These are phyloP conservation scores for Cordyceps cateniannulata DNA, from an alignment of 2,329 filamentous ascomycete species.

Conservation along the genomic window DNA sequence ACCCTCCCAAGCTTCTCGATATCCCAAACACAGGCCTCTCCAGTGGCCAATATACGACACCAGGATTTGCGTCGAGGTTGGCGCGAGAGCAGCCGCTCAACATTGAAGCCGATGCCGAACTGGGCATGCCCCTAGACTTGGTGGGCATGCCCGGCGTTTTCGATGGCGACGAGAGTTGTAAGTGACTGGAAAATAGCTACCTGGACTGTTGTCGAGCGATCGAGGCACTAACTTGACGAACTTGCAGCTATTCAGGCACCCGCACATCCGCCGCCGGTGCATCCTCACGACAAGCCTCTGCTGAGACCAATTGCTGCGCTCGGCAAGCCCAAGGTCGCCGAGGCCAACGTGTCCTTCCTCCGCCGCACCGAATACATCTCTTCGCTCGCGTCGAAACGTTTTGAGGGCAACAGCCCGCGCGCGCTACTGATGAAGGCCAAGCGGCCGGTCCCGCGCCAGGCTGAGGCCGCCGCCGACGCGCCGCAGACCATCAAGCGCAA, in stretches of 20 bases:
- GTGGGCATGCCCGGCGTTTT: conserved; percentile 94
- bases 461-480: conserved; percentile 53
- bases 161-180: conserved; percentile 90
- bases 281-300: conserved; percentile 78
- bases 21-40: conserved; percentile 90
- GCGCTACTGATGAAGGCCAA: conserved; percentile 28
- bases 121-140: conserved; percentile 94
- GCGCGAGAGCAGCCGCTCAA: conserved; percentile 89
- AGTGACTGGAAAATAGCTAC: conserved; percentile 22
- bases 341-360: conserved; percentile 82
- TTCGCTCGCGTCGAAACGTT: conserved; percentile 46
- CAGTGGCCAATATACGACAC: conserved; percentile 81
- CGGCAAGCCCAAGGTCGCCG: conserved; percentile 72
- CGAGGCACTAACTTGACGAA: conserved; percentile 7
- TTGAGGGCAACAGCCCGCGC: conserved; percentile 37
- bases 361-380: conserved; percentile 95
- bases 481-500: conserved; percentile 61
- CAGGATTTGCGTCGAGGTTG: conserved; percentile 82
- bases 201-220: conserved; percentile 1
- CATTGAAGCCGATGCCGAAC: conserved; percentile 93
- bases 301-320: conserved; percentile 78
- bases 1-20: conserved; percentile 92
- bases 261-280: conserved; percentile 61
- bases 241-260: conserved; percentile 72
- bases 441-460: conserved; percentile 39